Evolutionary conservation across 441 rosid species (phyloP).

Genomic region (Gossypium gossypioides): DNA sequence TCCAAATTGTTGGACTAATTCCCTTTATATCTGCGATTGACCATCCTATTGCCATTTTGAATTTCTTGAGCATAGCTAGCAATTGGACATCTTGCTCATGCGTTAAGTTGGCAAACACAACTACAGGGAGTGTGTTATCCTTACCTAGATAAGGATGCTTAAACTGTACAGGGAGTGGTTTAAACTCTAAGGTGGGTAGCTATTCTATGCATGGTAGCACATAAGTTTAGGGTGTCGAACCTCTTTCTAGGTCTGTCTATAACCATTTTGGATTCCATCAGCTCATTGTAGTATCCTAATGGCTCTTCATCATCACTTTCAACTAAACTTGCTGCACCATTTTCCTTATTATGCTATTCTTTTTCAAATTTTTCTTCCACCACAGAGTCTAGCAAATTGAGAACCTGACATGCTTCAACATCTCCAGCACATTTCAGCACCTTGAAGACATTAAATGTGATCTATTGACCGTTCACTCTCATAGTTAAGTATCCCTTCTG

Average conservation of each 20-base stretch:
- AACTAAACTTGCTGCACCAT: not conserved
- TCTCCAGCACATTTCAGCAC: not conserved
- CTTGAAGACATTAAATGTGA: not conserved
- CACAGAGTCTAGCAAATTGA: not conserved
- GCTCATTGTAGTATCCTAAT: not conserved
- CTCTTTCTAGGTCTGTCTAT: not conserved
- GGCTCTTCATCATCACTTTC: not conserved
- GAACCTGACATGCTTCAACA: not conserved
- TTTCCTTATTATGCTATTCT: not conserved
- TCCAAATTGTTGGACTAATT: not conserved
- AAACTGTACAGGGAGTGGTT: too few species aligned
- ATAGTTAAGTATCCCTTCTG: not conserved
- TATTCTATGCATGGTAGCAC: not conserved
- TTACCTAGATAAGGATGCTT: too few species aligned
- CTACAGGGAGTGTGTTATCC: too few species aligned
- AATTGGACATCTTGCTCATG: too few species aligned
- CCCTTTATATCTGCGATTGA: too few species aligned
- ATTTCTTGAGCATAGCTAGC: too few species aligned
- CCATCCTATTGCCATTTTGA: too few species aligned
- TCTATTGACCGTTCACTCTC: not conserved
- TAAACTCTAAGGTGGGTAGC: not conserved
- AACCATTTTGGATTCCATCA: not conserved
- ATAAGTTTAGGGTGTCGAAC: not conserved
- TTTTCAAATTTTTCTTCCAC: not conserved
- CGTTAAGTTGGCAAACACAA: too few species aligned